A percentile compares a stretch with the other conserved stretches of the same genome.
These are phyloP conservation scores for Citrus trifoliata DNA, from an alignment of 345 rosid species.

Conservation along the genomic window DNA sequence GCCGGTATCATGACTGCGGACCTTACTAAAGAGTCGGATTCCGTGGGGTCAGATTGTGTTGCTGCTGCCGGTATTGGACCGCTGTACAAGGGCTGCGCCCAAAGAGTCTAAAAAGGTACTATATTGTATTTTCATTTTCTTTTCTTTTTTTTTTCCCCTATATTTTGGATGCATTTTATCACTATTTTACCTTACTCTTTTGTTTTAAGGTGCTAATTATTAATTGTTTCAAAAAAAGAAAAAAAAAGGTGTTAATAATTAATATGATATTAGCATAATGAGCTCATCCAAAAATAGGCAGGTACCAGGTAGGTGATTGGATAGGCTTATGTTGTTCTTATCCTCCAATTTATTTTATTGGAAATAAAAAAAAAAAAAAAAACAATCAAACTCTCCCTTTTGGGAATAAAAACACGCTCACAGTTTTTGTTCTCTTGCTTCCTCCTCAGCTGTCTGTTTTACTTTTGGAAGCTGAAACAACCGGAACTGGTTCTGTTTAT, in stretches of 20 bases:
- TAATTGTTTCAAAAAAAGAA: too few species aligned
- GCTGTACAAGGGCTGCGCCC: slow-evolving; percentile 45
- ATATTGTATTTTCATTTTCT: too few species aligned
- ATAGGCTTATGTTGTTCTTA: neutral
- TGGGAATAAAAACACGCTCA: too few species aligned
- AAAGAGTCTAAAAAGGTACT: slow-evolving; percentile 37
- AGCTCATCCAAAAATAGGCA: neutral
- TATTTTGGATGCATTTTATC: too few species aligned
- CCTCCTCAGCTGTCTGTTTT: neutral
- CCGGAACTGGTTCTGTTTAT: neutral
- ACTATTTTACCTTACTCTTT: too few species aligned
- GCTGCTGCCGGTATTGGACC: slow-evolving; percentile 30
- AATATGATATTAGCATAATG: neutral
- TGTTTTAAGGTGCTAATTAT: too few species aligned
- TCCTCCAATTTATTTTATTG: neutral
- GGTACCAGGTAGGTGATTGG: neutral
- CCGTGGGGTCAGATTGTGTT: slow-evolving; percentile 43
- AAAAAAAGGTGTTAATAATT: too few species aligned
- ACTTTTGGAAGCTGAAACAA: neutral
- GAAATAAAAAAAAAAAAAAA: too few species aligned
- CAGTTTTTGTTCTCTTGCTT: neutral
- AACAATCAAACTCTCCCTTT: too few species aligned
- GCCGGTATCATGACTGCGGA: slow-evolving; percentile 63
- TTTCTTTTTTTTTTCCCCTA: too few species aligned
- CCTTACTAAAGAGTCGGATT: slow-evolving; percentile 42